These are phyloP conservation scores for Herpetomonas samuelpessoai DNA, from an alignment of 208 protist species.

Conservation along the genomic window DNA sequence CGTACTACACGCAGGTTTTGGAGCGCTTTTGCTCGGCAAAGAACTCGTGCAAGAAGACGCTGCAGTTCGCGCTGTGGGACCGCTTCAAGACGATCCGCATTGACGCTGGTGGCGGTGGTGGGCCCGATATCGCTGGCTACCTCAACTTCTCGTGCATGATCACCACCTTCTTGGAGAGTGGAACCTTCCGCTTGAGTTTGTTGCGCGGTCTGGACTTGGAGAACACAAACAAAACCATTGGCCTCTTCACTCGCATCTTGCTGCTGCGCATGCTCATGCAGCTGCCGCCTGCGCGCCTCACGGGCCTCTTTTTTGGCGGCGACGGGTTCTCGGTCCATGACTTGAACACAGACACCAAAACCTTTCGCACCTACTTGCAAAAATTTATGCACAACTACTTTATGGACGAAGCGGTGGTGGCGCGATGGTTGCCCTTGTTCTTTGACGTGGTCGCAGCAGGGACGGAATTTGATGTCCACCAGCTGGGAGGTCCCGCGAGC, in stretches of 20 bases:
- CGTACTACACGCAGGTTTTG: slow-evolving; percentile 69
- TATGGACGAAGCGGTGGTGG: slow-evolving; percentile 52
- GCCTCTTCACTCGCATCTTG: slow-evolving; percentile 72
- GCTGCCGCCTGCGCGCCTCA: slow-evolving; percentile 46
- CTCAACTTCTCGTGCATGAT: slow-evolving; percentile 71
- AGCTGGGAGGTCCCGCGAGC: neutral
- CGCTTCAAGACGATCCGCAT: slow-evolving; percentile 76
- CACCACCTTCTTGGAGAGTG: slow-evolving; percentile 44
- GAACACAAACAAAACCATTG: slow-evolving; percentile 68
- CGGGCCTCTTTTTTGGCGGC: slow-evolving; percentile 78
- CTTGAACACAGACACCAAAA: slow-evolving; percentile 48
- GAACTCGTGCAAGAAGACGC: slow-evolving; percentile 45
- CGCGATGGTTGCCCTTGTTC: slow-evolving; percentile 66
- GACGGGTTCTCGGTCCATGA: slow-evolving; percentile 60
- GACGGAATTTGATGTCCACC: slow-evolving; percentile 40
- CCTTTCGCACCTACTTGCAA: slow-evolving; percentile 42
- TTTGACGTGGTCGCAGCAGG: slow-evolving; percentile 70
- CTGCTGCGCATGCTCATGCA: slow-evolving; percentile 70
- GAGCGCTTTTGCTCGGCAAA: slow-evolving; percentile 71
- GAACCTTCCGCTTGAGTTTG: slow-evolving; percentile 56
- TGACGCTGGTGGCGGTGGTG: slow-evolving; percentile 14
- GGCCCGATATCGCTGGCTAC: slow-evolving; percentile 56
- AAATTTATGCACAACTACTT: slow-evolving; percentile 75
- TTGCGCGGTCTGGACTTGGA: slow-evolving; percentile 85
- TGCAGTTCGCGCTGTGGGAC: slow-evolving; percentile 87